Base-by-base conservation (phyloP, 1,284 basidiomycete species). In the Kwoniella shivajii region DNA sequence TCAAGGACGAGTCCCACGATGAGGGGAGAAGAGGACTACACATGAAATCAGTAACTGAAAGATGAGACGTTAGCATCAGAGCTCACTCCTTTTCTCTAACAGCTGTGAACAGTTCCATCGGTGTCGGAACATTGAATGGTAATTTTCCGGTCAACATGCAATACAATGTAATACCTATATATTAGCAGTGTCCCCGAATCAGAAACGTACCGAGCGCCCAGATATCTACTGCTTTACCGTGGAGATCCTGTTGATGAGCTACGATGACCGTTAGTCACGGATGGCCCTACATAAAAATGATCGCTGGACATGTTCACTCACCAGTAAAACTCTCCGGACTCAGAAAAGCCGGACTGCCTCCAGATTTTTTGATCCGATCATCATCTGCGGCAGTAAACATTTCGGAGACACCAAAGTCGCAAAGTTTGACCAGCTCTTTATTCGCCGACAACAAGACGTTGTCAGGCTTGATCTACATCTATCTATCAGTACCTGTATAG, bases 361-460 rank as follows among this genome's bases (percentile, higher is more conserved):
- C 80, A 20, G 75, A 73, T 51, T 79, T 75, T 56, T 73, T 73
- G 60, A 80, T 72, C 33, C 67, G 65, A 64, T 82, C 80, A 53
- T 82, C 79, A 13, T 76, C 77, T 0, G 71, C 66, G 26, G 74
- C 72, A 7, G 67, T 62, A 54, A 83, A 83, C 76, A 84, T 82
- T 54, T 84, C 82, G 1, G 81, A 82, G 0, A 84, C 81, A 29
- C 83, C 83, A 68, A 84, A 84, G 61, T 84, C 82, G 63, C 80
- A 82, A 45, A 84, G 75, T 67, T 84, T 84, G 72, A 82, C 82
- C 10, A 72, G 69, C 48, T 73, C 67, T n/a, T 72, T 66, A 57
- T 82, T 78, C n/a, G 73, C 72, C 11, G 76, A 77, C 14, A 84
- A 73, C 24, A 84, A 73, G 30, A 83, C 78, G 67, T 84, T 83